Evolutionary conservation across 495 filamentous ascomycete species (phyloP).

Genomic region (Daldinia decipiens): DNA sequence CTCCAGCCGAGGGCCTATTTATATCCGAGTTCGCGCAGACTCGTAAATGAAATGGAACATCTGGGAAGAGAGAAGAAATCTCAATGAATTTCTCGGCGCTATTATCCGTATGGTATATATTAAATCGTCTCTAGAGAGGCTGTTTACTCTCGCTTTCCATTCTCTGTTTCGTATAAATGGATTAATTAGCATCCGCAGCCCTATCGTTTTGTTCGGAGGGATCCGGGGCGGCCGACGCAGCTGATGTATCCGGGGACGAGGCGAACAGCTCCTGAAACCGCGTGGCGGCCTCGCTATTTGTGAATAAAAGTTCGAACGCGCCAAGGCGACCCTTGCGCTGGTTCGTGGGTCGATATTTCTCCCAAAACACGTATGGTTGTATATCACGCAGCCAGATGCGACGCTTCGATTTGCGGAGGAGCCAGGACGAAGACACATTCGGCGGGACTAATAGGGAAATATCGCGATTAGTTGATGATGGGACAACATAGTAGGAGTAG

Average conservation of each 20-base stretch:
- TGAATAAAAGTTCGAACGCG: constrained; percentile 60
- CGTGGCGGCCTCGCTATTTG: constrained; percentile 53
- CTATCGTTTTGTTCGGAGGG: constrained; percentile 45
- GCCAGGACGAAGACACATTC: constrained; percentile 66
- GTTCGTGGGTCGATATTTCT: constrained; percentile 63
- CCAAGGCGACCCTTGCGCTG: constrained; percentile 57
- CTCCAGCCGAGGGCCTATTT: neutral
- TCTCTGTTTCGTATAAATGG: neutral
- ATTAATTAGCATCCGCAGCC: neutral
- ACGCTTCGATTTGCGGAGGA: constrained; percentile 59
- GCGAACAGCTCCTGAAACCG: constrained; percentile 56
- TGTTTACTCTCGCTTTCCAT: neutral
- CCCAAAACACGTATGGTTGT: constrained; percentile 69
- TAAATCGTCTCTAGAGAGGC: neutral
- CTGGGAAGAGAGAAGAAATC: neutral
- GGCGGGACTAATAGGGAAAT: constrained; percentile 62
- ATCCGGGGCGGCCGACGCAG: constrained; percentile 36
- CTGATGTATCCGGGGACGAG: constrained; percentile 25
- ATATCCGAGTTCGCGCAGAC: neutral
- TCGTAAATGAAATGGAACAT: neutral
- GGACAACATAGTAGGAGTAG: neutral
- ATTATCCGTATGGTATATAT: neutral
- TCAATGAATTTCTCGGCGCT: neutral
- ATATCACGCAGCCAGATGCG: constrained; percentile 70
- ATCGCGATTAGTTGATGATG: constrained; percentile 1